Conservation (phyloP, 2,329 filamentous ascomycete genomes). For the Fusarium sp. region DNA sequence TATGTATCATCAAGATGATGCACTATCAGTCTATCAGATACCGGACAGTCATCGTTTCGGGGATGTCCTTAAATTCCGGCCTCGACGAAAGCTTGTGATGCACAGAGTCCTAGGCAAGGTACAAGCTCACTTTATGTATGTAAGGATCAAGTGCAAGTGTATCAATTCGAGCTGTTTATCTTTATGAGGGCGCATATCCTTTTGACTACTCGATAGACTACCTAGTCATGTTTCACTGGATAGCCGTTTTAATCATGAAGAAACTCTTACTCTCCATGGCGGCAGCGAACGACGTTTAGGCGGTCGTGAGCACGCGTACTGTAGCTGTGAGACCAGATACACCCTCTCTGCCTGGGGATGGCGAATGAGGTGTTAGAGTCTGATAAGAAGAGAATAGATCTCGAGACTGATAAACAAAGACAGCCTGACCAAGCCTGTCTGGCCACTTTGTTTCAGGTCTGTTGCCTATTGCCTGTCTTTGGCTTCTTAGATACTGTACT, state of each 20-base stretch:
- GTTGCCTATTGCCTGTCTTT: not conserved
- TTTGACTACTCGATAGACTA: not conserved
- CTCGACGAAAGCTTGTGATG: conserved; percentile 19
- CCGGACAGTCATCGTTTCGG: not conserved
- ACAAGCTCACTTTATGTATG: conserved; percentile 19
- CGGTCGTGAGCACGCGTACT: conserved; percentile 24
- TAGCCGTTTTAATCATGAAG: conserved; percentile 6
- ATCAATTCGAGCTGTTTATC: conserved; percentile 17
- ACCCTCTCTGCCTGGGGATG: conserved; percentile 8
- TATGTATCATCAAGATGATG: not conserved
- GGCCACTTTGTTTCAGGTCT: conserved; percentile 9
- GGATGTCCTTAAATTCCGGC: not conserved
- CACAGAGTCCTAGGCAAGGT: conserved; percentile 25
- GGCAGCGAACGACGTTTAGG: conserved; percentile 4
- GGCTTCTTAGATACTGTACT: not conserved
- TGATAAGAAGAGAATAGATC: not conserved
- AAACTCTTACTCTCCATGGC: not conserved
- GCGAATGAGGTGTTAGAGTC: conserved; percentile 5
- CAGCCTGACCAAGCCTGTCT: conserved; percentile 25
- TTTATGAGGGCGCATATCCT: conserved; percentile 5
- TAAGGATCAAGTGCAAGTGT: conserved; percentile 24
- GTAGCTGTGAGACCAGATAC: conserved; percentile 12
- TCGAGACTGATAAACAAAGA: conserved; percentile 8
- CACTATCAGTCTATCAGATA: too few relatives aligned
- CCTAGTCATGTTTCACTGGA: conserved; percentile 3